Evolutionary conservation across 208 protist genomes (phyloP).

Genomic region (Crithidia mellificae): DNA sequence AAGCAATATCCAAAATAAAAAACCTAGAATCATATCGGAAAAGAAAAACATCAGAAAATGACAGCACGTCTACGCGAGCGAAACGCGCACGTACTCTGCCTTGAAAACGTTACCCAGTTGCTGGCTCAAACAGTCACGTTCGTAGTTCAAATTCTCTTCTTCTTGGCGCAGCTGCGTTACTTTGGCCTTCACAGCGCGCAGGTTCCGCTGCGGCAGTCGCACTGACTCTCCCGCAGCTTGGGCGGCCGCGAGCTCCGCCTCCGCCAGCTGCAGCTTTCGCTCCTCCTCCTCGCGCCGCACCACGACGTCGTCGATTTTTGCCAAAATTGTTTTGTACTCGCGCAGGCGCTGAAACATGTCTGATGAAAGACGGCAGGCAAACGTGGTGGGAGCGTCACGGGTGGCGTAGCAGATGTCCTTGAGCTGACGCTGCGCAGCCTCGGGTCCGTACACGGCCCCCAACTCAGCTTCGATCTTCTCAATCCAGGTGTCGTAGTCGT

Average conservation of each 20-base stretch:
- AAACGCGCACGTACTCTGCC: slow-evolving; percentile 53
- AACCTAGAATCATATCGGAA: no score
- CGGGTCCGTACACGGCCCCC: slow-evolving; percentile 37
- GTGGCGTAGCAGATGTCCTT: slow-evolving; percentile 58
- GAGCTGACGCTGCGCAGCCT: not conserved
- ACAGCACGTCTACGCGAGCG: slow-evolving; percentile 24
- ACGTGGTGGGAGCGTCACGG: slow-evolving; percentile 21
- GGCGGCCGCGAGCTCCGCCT: slow-evolving; percentile 6
- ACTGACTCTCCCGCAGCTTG: slow-evolving; percentile 18
- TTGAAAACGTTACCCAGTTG: slow-evolving; percentile 65
- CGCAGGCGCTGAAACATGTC: slow-evolving; percentile 46
- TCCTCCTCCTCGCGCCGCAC: slow-evolving; percentile 10
- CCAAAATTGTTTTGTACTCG: slow-evolving; percentile 38
- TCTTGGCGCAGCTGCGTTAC: slow-evolving; percentile 31
- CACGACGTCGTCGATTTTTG: slow-evolving; percentile 16
- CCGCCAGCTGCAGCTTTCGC: slow-evolving; percentile 11
- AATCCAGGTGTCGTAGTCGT: slow-evolving; percentile 46
- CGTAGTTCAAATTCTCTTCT: slow-evolving; percentile 41
- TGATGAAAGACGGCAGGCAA: slow-evolving; percentile 44
- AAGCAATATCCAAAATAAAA: no score
- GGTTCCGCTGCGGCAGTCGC: slow-evolving; percentile 8
- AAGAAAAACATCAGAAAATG: no score
- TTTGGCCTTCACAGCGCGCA: slow-evolving; percentile 11
- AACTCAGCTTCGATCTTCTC: slow-evolving; percentile 53
- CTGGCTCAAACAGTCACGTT: slow-evolving; percentile 35